Evolutionary conservation across 495 filamentous ascomycete genomes (phyloP).

Genomic region (Monascus purpureus): DNA sequence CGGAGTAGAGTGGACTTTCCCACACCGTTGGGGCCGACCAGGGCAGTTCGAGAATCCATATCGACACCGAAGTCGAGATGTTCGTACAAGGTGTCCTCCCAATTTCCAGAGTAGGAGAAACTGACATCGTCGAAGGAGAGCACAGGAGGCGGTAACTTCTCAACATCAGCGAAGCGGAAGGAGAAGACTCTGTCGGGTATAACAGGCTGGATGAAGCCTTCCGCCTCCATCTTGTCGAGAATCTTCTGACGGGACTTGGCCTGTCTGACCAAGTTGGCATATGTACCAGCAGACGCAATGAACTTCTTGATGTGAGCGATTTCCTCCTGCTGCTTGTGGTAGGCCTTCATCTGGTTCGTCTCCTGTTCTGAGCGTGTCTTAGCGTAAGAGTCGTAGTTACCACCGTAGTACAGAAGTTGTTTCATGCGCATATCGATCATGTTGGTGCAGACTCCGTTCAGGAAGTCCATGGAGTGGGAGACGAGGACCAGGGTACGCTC

Average conservation of each 20-base stretch:
- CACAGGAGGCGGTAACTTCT: conserved; percentile 94
- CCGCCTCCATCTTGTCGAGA: conserved; percentile 99
- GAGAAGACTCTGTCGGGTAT: conserved; percentile 79
- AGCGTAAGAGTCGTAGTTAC: conserved; percentile 98
- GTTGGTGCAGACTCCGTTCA: conserved; percentile 97
- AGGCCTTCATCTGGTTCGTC: conserved; percentile 96
- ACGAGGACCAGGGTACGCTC: conserved; percentile 94
- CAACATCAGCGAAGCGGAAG: conserved; percentile 96
- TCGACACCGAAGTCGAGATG: conserved; percentile 96
- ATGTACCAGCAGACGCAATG: conserved; percentile 98
- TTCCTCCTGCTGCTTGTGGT: conserved; percentile 98
- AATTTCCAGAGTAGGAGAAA: conserved; percentile 89
- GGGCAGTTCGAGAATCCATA: conserved; percentile 95
- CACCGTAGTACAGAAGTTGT: conserved; percentile 93
- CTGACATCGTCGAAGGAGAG: conserved; percentile 93
- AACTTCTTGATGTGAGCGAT: conserved; percentile 99
- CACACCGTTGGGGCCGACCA: conserved; percentile 98
- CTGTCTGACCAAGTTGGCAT: conserved; percentile 97
- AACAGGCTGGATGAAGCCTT: conserved; percentile 92
- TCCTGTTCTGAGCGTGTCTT: conserved; percentile 94
- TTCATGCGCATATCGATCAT: conserved; percentile 97
- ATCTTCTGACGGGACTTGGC: conserved; percentile 99
- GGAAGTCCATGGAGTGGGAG: conserved; percentile 95
- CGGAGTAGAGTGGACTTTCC: conserved; percentile 97
- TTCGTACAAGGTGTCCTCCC: conserved; percentile 86